Evolutionary conservation across 1,284 basidiomycete species (phyloP).

Genomic region (Ustilago tritici): DNA sequence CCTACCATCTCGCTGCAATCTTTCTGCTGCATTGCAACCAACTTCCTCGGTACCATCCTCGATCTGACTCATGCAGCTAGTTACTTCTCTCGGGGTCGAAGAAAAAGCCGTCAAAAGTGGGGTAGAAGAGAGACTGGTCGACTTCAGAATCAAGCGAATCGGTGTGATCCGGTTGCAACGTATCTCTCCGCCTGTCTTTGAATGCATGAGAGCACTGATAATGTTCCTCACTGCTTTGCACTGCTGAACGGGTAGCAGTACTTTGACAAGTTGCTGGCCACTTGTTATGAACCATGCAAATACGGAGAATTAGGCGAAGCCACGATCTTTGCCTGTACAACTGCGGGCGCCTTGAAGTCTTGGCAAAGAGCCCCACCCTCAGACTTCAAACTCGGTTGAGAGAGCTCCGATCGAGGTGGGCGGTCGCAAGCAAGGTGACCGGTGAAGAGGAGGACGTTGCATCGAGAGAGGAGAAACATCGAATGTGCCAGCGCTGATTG

Average conservation of each 20-base stretch:
- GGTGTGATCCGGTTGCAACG: conserved; percentile 8
- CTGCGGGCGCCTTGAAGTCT: conserved; percentile 10
- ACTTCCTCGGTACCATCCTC: no score
- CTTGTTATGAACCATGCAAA: no score
- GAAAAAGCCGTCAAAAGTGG: no score
- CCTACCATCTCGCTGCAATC: background rate
- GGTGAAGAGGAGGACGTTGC: background rate
- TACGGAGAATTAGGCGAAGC: conserved; percentile 6
- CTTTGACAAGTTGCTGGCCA: no score
- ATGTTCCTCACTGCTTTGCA: no score
- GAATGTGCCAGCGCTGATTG: background rate
- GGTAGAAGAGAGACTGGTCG: no score
- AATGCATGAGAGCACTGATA: background rate
- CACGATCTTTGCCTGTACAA: background rate
- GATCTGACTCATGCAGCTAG: no score
- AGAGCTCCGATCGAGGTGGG: background rate
- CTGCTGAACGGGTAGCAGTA: background rate
- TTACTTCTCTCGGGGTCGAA: no score
- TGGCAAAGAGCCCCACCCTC: background rate
- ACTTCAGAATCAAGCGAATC: background rate
- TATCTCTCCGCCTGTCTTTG: background rate
- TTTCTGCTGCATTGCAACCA: no score
- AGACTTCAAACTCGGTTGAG: background rate
- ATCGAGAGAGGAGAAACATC: background rate
- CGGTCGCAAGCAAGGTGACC: conserved; percentile 2